A percentile compares a stretch with the other conserved stretches of the same genome.
Conservation (phyloP, 2,329 filamentous ascomycete species). For the Aspergillus sp. region DNA sequence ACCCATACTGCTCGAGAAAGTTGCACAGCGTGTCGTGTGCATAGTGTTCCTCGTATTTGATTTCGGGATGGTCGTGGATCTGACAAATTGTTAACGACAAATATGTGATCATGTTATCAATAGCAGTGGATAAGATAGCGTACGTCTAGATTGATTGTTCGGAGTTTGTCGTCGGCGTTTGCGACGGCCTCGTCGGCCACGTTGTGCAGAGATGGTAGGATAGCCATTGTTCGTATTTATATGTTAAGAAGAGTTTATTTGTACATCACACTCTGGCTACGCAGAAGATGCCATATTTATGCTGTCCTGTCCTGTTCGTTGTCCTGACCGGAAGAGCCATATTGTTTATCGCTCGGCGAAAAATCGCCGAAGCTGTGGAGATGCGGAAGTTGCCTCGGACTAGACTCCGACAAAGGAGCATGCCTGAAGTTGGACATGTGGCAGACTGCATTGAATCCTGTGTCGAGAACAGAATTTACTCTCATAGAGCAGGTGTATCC, state of each 20-base stretch:
- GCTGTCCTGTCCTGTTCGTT: background rate
- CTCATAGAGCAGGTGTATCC: no score
- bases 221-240: background rate
- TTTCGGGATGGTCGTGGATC: background rate
- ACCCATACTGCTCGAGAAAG: background rate
- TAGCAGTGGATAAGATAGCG: background rate
- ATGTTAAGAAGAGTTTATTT: background rate
- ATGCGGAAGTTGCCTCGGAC: background rate
- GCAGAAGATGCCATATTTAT: background rate
- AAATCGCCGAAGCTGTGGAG: background rate
- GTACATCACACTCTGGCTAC: background rate
- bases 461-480: background rate
- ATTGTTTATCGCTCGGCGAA: background rate
- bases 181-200: background rate
- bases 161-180: background rate
- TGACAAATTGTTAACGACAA: background rate
- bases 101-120: background rate
- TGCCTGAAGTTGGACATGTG: background rate
- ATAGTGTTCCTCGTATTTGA: background rate
- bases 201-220: background rate
- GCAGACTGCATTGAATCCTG: no score
- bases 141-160: background rate
- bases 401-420: background rate
- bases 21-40: background rate
- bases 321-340: background rate